A percentile compares a stretch with the other conserved stretches of the same genome.
Evolutionary conservation across 805 yeast genomes (phyloP).

Genomic region (Komagataella pastoris): DNA sequence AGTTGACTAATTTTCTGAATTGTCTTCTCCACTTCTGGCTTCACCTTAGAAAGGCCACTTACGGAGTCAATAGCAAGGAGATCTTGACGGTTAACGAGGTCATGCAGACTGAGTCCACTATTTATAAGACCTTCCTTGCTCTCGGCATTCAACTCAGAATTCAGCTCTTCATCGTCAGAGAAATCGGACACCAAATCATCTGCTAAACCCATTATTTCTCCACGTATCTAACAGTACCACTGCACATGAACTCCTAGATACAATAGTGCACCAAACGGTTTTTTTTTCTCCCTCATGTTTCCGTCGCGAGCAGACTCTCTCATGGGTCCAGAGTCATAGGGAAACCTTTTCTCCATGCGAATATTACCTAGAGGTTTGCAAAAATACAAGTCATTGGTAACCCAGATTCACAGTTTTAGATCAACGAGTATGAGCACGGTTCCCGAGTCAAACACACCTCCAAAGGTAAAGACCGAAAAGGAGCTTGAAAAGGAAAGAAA

Average conservation of each 20-base stretch:
- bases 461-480: slow-evolving; percentile 43
- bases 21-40: slow-evolving; percentile 10
- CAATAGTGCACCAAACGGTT: neutral
- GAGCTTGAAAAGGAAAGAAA: slow-evolving; percentile 58
- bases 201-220: slow-evolving; percentile 21
- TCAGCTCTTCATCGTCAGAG: slow-evolving; percentile 18
- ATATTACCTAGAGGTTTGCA: neutral
- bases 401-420: neutral
- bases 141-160: slow-evolving; percentile 3
- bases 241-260: neutral
- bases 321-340: neutral
- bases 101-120: neutral
- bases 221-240: neutral
- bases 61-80: slow-evolving; percentile 3
- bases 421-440: neutral
- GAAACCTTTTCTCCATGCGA: neutral
- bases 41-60: slow-evolving; percentile 13
- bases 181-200: slow-evolving; percentile 28
- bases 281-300: no score
- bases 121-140: neutral
- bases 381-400: neutral
- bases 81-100: slow-evolving; percentile 5
- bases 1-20: slow-evolving; percentile 13
- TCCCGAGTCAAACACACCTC: neutral
- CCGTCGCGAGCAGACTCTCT: neutral